Evolutionary conservation across 495 filamentous ascomycete species (phyloP), one percentile per base, ranked within the genome.

Genomic region (Neurospora sp.): DNA sequence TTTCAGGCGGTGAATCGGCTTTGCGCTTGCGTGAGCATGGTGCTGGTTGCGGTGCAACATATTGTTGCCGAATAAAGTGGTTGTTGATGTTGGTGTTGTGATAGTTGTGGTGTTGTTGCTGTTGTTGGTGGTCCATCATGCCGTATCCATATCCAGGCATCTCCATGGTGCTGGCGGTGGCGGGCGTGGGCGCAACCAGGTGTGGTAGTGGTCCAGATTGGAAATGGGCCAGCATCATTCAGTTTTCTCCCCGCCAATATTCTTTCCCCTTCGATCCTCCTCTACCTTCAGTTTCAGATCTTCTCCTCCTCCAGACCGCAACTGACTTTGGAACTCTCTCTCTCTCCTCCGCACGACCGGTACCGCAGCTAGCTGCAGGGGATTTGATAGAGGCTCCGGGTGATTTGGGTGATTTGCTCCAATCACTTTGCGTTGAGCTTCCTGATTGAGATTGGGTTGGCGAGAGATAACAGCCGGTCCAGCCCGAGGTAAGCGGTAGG

Each of bases 11-110:
- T n/a, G 76, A 75, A 46, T 88, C 85, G 69, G 86, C 83, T 79
- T 85, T 88, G 75, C 86, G 81, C 80, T 88, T 89, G 76, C 85
- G 84, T 72, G 35, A 76, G 75, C 71, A 79, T 75, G 73, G 20
- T 46, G 72, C 37, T 44, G 39, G 72, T 76, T 72, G 72, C 35
- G 59, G 73, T 72, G 62, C 54, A 35, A 66, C 54, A 37, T 66
- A 70, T 71, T 72, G 74, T 39, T 46, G 72, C 18, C 20, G 23
- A 20, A 72, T 41, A 16, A 69, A 39, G 14, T 7, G 3, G 41
- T 18, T 42, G 71, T 4, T 77, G 74, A 20, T 77, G 69, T 44
- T 74, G 70, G 11, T 74, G 72, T 40, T 72, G 70, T 69, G 48
- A 5, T 71, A 71, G 66, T 71, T 39, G 31, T 69, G 73, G 5